These are phyloP conservation scores for Lactarius vividus DNA, from an alignment of 768 basidiomycete species.

Conservation along the genomic window DNA sequence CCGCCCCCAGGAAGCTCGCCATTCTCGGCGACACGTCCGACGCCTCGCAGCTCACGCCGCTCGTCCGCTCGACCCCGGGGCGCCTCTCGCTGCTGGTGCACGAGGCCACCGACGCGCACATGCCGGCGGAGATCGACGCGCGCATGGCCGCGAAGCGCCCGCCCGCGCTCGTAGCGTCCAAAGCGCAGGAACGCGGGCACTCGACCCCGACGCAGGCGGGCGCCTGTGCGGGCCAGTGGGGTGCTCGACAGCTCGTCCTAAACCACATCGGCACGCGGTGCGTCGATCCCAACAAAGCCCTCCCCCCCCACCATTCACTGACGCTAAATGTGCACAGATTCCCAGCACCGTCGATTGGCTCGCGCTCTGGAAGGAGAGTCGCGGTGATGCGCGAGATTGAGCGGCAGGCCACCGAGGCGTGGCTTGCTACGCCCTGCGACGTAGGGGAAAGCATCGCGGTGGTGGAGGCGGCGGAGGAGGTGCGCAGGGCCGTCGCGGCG, in stretches of 20 bases:
- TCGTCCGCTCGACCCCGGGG: constrained; percentile 33
- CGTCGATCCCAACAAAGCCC: constrained; percentile 26
- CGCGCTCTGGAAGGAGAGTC: constrained; percentile 34
- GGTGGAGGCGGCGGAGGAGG: not conserved
- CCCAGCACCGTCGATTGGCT: constrained; percentile 43
- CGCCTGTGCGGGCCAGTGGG: constrained; percentile 58
- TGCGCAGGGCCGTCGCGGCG: constrained; percentile 26
- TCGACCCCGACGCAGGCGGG: constrained; percentile 81
- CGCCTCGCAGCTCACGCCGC: constrained; percentile 54
- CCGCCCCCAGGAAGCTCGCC: constrained; percentile 59
- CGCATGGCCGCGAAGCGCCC: constrained; percentile 42
- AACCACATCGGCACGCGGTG: constrained; percentile 79
- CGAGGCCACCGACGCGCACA: constrained; percentile 76
- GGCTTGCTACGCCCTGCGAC: constrained; percentile 39
- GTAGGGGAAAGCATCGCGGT: not conserved
- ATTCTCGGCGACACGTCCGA: constrained; percentile 79
- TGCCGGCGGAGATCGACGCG: constrained; percentile 56
- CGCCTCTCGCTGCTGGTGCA: constrained; percentile 68
- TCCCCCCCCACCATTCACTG: not conserved
- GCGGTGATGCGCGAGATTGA: constrained; percentile 60
- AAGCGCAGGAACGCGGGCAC: constrained; percentile 60
- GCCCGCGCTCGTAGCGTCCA: constrained; percentile 39
- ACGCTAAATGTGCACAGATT: constrained; percentile 40
- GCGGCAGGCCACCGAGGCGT: constrained; percentile 58
- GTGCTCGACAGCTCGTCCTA: constrained; percentile 60